Percentiles rank a stretch among this genome's conserved stretches.
Evolutionary conservation across 805 yeast genomes (phyloP).

Genomic region (Lachancea cidri): DNA sequence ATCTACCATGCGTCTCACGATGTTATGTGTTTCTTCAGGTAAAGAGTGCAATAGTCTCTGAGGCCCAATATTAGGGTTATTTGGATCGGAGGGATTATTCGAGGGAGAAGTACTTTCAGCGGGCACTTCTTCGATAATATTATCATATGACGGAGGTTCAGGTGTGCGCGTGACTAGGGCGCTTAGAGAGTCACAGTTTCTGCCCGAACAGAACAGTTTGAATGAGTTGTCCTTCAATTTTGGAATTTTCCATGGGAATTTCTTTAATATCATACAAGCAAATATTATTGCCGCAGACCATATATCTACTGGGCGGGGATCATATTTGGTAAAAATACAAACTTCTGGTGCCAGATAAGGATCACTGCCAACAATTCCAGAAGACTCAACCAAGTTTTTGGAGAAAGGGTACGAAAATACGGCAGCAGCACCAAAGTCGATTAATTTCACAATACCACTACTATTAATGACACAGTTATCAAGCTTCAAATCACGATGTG

Average conservation of each 20-base stretch:
- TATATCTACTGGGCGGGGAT: constrained; percentile 88
- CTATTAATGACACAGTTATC: constrained; percentile 87
- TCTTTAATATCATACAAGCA: constrained; percentile 86
- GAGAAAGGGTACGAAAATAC: constrained; percentile 85
- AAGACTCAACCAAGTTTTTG: constrained; percentile 64
- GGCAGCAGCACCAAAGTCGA: constrained; percentile 92
- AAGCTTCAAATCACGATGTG: constrained; percentile 86
- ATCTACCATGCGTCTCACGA: constrained; percentile 73
- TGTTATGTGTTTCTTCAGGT: constrained; percentile 61
- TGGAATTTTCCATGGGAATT: constrained; percentile 95
- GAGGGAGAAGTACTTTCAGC: constrained; percentile 13
- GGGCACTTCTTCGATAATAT: constrained; percentile 11
- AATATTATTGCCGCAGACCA: constrained; percentile 91
- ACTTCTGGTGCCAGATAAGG: constrained; percentile 93
- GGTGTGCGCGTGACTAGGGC: constrained; percentile 54
- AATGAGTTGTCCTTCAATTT: constrained; percentile 75
- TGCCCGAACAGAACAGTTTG: constrained; percentile 73
- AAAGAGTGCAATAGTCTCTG: constrained; percentile 64
- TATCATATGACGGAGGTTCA: constrained; percentile 38
- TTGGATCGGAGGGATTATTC: constrained; percentile 37
- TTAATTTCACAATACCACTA: constrained; percentile 70
- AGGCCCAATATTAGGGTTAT: constrained; percentile 68
- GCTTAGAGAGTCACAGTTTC: constrained; percentile 60
- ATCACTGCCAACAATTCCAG: constrained; percentile 84
- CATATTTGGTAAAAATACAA: constrained; percentile 73